Base-by-base conservation (phyloP, 805 yeast species). In the Candida pini region DNA sequence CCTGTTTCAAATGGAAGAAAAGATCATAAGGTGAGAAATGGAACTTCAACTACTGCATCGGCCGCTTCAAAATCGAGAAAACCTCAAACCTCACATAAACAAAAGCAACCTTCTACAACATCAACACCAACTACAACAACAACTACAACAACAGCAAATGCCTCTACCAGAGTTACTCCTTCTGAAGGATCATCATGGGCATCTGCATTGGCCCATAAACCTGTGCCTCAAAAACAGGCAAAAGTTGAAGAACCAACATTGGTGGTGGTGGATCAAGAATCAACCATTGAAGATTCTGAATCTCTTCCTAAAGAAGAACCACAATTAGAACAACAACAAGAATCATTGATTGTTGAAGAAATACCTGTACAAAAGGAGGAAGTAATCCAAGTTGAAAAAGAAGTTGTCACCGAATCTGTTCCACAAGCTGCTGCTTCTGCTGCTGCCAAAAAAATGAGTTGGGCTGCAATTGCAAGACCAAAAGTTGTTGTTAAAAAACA, bases 151-250 rank as follows among this genome's bases (percentile, higher is more conserved):
- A 22, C 25, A 22, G n/a, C n/a, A n/a, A 22, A 22, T 9, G 15
- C 30, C 18, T 23, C 35, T 19, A 21, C 35, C 19, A 33, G 22
- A 23, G 26, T 29, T 21, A n/a, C 32, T 29, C 43, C 53, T 5
- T 18, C 46, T 12, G 49, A 46, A 21, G 56, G 54, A 28, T 44
- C 54, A 4, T 56, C 62, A 9, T 57, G 62, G 62, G 62, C 62
- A 30, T 48, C 56, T 38, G 60, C 61, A 20, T 48, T 57, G 26
- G 45, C 54, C 9, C 47, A 44, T 21, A 54, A 45, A 35, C 53
- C 53, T 26, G 36, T 40, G 10, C 39, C 42, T 22, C 25, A 22
- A 22, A 22, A 22, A 30, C 40, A 13, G 18, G 35, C 25, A 9
- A 28, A 20, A 15, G 28, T 28, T 7, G 30, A 28, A 18, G 39